These are phyloP conservation scores for Passiflora organensis DNA, from an alignment of 345 rosid species.

Conservation along the genomic window DNA sequence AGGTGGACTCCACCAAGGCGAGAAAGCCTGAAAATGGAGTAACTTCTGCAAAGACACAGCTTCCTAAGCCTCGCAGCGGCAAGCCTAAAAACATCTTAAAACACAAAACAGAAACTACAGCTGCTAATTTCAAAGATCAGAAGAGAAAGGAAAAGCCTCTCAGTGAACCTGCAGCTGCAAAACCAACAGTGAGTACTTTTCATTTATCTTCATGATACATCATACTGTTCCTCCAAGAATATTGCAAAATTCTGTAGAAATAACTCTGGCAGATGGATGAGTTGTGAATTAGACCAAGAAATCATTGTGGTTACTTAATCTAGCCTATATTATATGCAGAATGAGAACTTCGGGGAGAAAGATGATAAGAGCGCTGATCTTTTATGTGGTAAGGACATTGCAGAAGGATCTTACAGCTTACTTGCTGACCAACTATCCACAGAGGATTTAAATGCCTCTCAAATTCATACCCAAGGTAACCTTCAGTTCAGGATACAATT, in stretches of 20 bases:
- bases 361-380: conserved; percentile 27
- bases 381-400: conserved; percentile 9
- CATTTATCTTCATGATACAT: background rate
- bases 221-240: background rate
- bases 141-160: conserved; percentile 30
- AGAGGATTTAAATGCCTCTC: conserved; percentile 27
- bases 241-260: background rate
- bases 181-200: conserved; percentile 25
- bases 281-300: too few species aligned
- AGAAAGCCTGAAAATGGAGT: conserved; percentile 35
- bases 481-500: background rate
- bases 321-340: conserved; percentile 35
- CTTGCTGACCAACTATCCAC: conserved; percentile 23
- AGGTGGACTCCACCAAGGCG: conserved; percentile 21
- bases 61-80: conserved; percentile 8
- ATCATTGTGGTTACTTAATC: too few species aligned
- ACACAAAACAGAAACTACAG: conserved; percentile 10
- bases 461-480: conserved; percentile 49
- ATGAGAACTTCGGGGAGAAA: conserved; percentile 27
- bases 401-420: conserved; percentile 7
- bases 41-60: conserved; percentile 19
- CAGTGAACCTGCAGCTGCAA: conserved; percentile 11
- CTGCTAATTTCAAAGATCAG: conserved; percentile 14
- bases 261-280: too few species aligned
- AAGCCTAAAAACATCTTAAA: conserved; percentile 24